A percentile compares a stretch with the other conserved stretches of the same genome.
phyloP scores from a whole-genome alignment of 2,329 filamentous ascomycete genomes.

The Colletotrichum filicis region DNA sequence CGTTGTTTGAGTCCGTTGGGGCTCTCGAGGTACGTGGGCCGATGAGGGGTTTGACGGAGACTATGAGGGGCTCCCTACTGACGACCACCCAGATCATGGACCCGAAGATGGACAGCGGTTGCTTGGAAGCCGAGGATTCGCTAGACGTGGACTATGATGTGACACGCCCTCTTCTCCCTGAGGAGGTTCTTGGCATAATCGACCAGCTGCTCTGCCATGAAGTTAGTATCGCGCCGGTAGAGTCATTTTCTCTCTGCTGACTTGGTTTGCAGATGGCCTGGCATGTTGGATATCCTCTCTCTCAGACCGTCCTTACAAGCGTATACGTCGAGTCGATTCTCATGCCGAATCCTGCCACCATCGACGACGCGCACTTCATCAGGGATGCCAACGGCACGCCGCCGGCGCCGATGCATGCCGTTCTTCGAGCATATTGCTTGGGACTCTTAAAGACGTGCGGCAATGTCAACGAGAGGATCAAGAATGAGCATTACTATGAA shows the following conservation, averaged over 20 bases:
- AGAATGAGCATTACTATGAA: constrained; percentile 91
- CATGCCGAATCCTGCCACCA: constrained; percentile 71
- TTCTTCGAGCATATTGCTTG: constrained; percentile 88
- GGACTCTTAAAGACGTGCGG: constrained; percentile 86
- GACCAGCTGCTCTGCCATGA: constrained; percentile 92
- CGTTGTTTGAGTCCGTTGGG: constrained; percentile 92
- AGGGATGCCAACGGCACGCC: constrained; percentile 42
- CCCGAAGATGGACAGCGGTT: constrained; percentile 97
- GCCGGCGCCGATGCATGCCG: constrained; percentile 62
- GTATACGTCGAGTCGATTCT: constrained; percentile 88
- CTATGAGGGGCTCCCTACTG: neutral
- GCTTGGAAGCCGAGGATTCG: constrained; percentile 80
- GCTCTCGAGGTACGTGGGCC: constrained; percentile 74
- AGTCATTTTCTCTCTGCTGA: constrained; percentile 11
- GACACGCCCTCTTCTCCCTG: constrained; percentile 72
- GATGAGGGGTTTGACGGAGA: neutral
- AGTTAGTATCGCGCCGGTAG: constrained; percentile 56
- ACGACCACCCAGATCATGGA: constrained; percentile 85
- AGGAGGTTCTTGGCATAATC: constrained; percentile 91
- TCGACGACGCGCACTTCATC: constrained; percentile 75
- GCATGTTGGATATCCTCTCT: constrained; percentile 95
- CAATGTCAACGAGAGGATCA: constrained; percentile 80
- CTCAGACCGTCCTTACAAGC: constrained; percentile 93
- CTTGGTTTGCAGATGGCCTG: constrained; percentile 79
- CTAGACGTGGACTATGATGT: constrained; percentile 87